Evolutionary conservation across 1,284 basidiomycete species (phyloP).

Genomic region (Malassezia dermatis): DNA sequence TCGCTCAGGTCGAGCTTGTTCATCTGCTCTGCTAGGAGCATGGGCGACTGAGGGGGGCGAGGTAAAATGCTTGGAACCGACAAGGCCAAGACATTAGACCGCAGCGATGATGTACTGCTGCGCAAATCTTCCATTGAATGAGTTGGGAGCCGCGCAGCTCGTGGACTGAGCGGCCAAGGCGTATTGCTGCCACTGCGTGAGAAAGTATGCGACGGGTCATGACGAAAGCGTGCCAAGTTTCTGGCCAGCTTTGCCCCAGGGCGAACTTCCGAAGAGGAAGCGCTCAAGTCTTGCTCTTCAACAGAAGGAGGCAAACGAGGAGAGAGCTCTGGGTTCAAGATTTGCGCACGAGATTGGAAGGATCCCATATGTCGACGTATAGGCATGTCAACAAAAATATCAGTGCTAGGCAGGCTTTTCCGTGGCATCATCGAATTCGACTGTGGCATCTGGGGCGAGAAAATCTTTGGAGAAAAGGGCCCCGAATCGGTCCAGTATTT

Average conservation of each 20-base stretch:
- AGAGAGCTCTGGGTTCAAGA: neutral
- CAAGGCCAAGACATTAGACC: neutral
- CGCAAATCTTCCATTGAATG: neutral
- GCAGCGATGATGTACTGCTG: neutral
- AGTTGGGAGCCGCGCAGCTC: neutral
- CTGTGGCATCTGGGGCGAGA: neutral
- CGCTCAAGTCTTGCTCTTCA: neutral
- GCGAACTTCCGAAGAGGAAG: neutral
- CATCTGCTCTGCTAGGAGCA: neutral
- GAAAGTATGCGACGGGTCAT: neutral
- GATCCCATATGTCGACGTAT: constrained; percentile 3
- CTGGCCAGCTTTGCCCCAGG: neutral
- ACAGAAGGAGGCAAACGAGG: neutral
- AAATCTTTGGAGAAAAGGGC: neutral
- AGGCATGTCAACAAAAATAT: neutral
- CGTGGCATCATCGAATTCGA: neutral
- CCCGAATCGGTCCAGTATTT: neutral
- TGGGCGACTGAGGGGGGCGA: constrained; percentile 9
- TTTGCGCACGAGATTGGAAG: neutral
- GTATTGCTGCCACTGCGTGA: neutral
- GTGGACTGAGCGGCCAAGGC: neutral
- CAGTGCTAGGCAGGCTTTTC: neutral
- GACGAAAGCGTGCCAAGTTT: constrained; percentile 8
- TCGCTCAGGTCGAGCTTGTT: constrained; percentile 1
- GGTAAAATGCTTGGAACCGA: constrained; percentile 2